Percentiles rank a stretch among this genome's conserved stretches.
Conservation (phyloP, 140 eudicot genomes). For the Erigeron philadelphicus region DNA sequence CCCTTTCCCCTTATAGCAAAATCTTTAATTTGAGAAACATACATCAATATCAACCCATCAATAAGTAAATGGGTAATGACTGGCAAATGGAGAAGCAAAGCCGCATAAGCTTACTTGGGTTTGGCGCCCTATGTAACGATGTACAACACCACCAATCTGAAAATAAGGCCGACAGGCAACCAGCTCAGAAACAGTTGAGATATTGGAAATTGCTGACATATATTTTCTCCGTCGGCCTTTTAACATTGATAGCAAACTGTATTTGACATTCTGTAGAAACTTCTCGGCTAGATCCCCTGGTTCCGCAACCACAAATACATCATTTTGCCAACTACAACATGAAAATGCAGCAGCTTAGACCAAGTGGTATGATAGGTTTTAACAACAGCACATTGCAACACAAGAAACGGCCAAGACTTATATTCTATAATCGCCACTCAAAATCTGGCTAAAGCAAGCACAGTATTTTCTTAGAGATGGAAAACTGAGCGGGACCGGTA, state of each 20-base stretch:
- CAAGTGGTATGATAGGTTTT: conserved; percentile 11
- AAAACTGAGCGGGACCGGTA: neutral
- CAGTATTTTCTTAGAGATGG: neutral
- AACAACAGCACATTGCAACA: neutral
- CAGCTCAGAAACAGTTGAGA: conserved; percentile 73
- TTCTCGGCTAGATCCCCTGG: conserved; percentile 99
- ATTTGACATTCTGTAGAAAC: conserved; percentile 83
- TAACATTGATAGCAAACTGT: conserved; percentile 62
- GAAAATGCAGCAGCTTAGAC: conserved; percentile 23
- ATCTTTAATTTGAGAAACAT: too few relatives aligned
- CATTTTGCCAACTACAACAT: conserved; percentile 84
- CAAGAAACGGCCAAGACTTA: neutral
- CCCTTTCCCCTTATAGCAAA: too few relatives aligned
- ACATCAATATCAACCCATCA: too few relatives aligned
- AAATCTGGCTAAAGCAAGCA: neutral
- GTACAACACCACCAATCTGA: conserved; percentile 95
- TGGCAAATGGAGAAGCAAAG: conserved; percentile 9
- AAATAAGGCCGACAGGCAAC: conserved; percentile 85
- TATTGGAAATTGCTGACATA: conserved; percentile 59
- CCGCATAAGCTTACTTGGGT: conserved; percentile 60
- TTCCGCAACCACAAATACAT: conserved; percentile 98
- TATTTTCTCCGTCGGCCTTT: conserved; percentile 77
- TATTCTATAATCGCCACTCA: neutral
- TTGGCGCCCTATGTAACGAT: conserved; percentile 97
- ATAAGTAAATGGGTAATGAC: too few relatives aligned